A percentile compares a stretch with the other conserved stretches of the same genome.
These are phyloP conservation scores for Mycosarcoma maydis DNA, from an alignment of 1,284 basidiomycete species.

Conservation along the genomic window DNA sequence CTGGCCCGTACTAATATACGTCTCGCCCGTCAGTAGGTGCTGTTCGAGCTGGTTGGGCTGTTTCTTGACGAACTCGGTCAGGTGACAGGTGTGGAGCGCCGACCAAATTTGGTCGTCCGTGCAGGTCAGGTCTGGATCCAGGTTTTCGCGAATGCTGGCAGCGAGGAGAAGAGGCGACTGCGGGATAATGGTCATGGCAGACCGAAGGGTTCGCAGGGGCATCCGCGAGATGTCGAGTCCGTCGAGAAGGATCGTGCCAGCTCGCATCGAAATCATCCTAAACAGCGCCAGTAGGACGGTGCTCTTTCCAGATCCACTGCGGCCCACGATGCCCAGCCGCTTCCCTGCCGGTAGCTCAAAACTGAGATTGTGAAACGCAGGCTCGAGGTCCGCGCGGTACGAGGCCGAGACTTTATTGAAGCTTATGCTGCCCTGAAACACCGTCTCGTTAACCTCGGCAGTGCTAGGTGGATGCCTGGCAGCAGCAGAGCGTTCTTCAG, in stretches of 20 bases:
- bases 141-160: constrained; percentile 59
- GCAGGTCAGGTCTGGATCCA: constrained; percentile 50
- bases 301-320: constrained; percentile 53
- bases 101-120: constrained; percentile 60
- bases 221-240: constrained; percentile 26
- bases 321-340: constrained; percentile 48
- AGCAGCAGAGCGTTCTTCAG: neutral
- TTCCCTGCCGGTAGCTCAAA: constrained; percentile 37
- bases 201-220: constrained; percentile 27
- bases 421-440: constrained; percentile 27
- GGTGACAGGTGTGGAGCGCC: constrained; percentile 53
- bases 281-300: constrained; percentile 53
- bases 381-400: constrained; percentile 32
- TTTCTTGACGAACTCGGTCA: constrained; percentile 52
- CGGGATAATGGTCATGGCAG: constrained; percentile 52
- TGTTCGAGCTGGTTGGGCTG: constrained; percentile 50
- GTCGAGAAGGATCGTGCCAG: constrained; percentile 50
- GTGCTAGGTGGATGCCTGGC: neutral
- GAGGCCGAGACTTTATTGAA: constrained; percentile 44
- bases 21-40: constrained; percentile 21
- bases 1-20: constrained; percentile 52
- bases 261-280: constrained; percentile 46
- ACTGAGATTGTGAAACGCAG: constrained; percentile 47
- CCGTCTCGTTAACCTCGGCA: constrained; percentile 8
- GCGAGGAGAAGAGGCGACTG: constrained; percentile 61